Percentiles rank a stretch among this genome's conserved stretches.
Conservation (phyloP, 306 rosid genomes). For the Corylus avellana region DNA sequence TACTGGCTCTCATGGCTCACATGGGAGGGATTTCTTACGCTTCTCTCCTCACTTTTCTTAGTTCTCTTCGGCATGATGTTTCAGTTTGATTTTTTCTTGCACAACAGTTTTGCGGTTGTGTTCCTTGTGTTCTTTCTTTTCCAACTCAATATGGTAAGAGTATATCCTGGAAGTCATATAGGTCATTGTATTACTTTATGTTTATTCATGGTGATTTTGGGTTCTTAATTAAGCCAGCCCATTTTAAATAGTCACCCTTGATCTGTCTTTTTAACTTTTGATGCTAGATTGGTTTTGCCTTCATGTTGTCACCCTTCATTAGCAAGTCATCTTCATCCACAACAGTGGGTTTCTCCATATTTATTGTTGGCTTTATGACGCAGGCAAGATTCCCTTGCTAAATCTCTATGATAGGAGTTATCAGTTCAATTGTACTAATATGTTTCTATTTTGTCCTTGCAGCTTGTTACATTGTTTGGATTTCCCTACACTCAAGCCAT, state of each 20-base stretch:
- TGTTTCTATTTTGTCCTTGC: constrained; percentile 35
- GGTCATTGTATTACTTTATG: constrained; percentile 4
- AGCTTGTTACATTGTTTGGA: constrained; percentile 56
- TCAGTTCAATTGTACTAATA: constrained; percentile 16
- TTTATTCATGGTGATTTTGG: constrained; percentile 16
- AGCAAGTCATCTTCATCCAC: constrained; percentile 80
- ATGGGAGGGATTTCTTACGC: constrained; percentile 69
- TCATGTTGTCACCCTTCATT: constrained; percentile 84
- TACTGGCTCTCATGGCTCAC: constrained; percentile 93
- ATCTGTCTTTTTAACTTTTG: constrained; percentile 14
- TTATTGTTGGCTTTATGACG: constrained; percentile 67
- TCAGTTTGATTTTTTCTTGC: constrained; percentile 73
- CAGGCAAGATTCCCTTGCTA: constrained; percentile 63
- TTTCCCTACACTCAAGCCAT: constrained; percentile 42
- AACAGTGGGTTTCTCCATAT: constrained; percentile 63
- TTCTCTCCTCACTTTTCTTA: constrained; percentile 70
- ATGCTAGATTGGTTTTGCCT: constrained; percentile 76
- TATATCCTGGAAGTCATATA: constrained; percentile 15
- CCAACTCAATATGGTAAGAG: constrained; percentile 82
- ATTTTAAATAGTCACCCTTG: background rate
- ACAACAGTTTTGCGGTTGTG: constrained; percentile 60
- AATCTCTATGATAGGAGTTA: constrained; percentile 19
- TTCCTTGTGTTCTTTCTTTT: constrained; percentile 79
- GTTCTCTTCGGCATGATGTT: constrained; percentile 91
- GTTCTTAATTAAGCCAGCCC: background rate